A percentile compares a stretch with the other conserved stretches of the same genome.
Conservation (phyloP, 108 stramenopile species). For the Cyclostephanos tholiformis region DNA sequence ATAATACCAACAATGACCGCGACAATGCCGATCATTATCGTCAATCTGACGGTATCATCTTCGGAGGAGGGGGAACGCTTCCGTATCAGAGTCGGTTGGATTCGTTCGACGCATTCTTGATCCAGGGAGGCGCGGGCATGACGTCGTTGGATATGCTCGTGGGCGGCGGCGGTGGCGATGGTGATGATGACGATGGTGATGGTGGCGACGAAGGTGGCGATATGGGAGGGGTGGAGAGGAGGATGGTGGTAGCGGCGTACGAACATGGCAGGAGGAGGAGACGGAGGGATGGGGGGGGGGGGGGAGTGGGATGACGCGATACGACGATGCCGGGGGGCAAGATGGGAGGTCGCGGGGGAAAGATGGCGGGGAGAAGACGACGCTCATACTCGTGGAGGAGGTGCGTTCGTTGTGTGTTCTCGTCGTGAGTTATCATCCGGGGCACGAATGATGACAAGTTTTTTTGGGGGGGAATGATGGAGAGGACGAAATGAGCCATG, state of each 20-base stretch:
- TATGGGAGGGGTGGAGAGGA: no score
- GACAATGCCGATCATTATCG: background rate
- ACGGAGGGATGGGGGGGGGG: background rate
- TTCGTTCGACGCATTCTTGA: slow-evolving; percentile 81
- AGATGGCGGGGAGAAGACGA: background rate
- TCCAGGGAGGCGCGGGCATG: slow-evolving; percentile 58
- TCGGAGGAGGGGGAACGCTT: slow-evolving; percentile 5
- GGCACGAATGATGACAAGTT: no score
- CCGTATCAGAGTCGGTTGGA: slow-evolving; percentile 57
- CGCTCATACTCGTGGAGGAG: slow-evolving; percentile 74
- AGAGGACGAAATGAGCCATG: no score
- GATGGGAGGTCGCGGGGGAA: background rate
- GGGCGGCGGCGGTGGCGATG: slow-evolving; percentile 7
- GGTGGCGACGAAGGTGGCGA: background rate
- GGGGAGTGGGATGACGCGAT: no score
- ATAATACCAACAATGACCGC: background rate
- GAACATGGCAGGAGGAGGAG: background rate
- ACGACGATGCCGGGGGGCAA: background rate
- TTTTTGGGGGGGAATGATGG: no score
- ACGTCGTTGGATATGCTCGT: slow-evolving; percentile 39
- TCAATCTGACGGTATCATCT: background rate
- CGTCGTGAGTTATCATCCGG: no score
- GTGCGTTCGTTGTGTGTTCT: slow-evolving; percentile 27
- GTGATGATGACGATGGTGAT: background rate
- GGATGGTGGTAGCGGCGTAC: no score